Conservation (phyloP, 108 stramenopile species). For the Skeletonema tropicum region DNA sequence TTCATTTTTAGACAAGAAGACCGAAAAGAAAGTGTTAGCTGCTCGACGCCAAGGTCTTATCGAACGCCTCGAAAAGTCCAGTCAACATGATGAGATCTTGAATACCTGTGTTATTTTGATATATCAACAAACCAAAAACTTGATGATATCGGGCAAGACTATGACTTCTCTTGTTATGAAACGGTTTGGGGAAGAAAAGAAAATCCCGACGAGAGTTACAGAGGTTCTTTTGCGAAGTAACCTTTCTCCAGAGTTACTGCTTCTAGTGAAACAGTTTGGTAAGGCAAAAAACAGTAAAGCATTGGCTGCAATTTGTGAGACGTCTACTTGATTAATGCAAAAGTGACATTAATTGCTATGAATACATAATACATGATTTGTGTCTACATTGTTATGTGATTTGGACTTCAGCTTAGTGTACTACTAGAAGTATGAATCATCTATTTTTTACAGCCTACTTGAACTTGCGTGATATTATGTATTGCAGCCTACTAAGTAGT, state of each 20-base stretch:
- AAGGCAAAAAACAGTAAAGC: slow-evolving; percentile 24
- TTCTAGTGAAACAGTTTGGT: slow-evolving; percentile 12
- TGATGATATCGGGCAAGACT: slow-evolving; percentile 13
- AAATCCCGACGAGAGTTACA: slow-evolving; percentile 11
- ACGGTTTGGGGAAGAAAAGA: slow-evolving; percentile 19
- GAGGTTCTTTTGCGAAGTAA: slow-evolving; percentile 8
- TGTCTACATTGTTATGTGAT: too few species aligned
- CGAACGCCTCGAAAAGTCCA: slow-evolving; percentile 10
- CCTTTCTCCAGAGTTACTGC: slow-evolving; percentile 6
- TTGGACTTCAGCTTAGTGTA: too few species aligned
- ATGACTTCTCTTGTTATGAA: slow-evolving; percentile 10
- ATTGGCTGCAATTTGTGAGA: slow-evolving; percentile 1
- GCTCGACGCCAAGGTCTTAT: slow-evolving; percentile 18
- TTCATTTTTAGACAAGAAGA: slow-evolving; percentile 33
- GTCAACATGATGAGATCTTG: slow-evolving; percentile 15
- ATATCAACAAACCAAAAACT: slow-evolving; percentile 28
- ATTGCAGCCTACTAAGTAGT: too few species aligned
- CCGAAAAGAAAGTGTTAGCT: slow-evolving; percentile 28
- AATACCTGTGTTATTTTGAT: slow-evolving; percentile 15
- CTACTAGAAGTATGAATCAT: too few species aligned
- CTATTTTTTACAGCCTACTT: too few species aligned
- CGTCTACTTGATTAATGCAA: too few species aligned
- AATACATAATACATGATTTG: too few species aligned
- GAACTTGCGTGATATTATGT: too few species aligned
- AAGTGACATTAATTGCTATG: too few species aligned